Evolutionary conservation across 208 protist genomes (phyloP).

Genomic region (Balamuthia mandrillaris): DNA sequence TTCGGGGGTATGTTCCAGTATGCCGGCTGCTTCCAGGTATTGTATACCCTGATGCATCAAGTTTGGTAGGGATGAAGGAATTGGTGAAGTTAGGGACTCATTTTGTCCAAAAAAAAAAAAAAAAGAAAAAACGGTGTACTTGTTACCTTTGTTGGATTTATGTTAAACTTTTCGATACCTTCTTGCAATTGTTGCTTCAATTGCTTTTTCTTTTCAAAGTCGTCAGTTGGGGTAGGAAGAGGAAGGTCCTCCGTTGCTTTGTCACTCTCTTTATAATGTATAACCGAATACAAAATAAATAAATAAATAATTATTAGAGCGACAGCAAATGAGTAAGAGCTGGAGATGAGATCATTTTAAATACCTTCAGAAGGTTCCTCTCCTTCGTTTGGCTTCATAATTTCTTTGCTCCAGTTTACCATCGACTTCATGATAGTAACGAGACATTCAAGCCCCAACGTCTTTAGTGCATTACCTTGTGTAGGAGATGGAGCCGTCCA

Average conservation of each 20-base stretch:
- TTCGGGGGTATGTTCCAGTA: conserved; percentile 56
- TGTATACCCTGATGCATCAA: conserved; percentile 55
- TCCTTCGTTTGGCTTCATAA: conserved; percentile 39
- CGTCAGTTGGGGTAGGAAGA: too few relatives aligned
- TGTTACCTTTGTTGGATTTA: conserved; percentile 44
- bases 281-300: background rate
- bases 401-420: conserved; percentile 69
- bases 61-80: background rate
- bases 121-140: background rate
- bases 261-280: background rate
- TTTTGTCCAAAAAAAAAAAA: background rate
- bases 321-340: background rate
- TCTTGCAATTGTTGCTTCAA: conserved; percentile 38
- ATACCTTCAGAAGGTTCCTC: background rate
- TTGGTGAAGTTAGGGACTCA: background rate
- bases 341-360: background rate
- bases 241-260: background rate
- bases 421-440: conserved; percentile 71
- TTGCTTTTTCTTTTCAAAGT: conserved; percentile 35
- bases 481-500: conserved; percentile 30
- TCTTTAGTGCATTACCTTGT: conserved; percentile 62
- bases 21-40: conserved; percentile 52
- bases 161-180: conserved; percentile 59
- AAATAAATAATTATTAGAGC: background rate
- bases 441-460: conserved; percentile 72